phyloP scores from a whole-genome alignment of 305 asterid genomes.

The Fraxinus sp. region DNA sequence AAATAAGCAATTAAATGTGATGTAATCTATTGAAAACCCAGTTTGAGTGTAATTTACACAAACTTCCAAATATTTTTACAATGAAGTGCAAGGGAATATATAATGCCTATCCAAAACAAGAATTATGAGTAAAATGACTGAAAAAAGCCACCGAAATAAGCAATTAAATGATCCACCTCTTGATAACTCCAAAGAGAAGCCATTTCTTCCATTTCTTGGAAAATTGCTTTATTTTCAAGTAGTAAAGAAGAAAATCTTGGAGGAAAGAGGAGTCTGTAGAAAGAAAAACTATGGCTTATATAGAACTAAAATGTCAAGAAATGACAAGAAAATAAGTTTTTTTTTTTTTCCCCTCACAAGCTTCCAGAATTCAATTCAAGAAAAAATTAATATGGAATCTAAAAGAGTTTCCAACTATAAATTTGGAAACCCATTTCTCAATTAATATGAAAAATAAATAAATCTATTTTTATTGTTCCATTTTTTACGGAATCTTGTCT shows the following conservation, averaged over 20 bases:
- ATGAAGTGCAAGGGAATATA: not conserved
- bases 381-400: constrained; percentile 2
- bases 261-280: constrained; percentile 27
- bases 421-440: not conserved
- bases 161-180: constrained; percentile 41
- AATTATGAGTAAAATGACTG: too few species aligned
- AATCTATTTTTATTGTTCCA: not conserved
- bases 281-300: constrained; percentile 27
- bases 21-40: not conserved
- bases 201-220: constrained; percentile 50
- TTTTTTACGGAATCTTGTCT: not conserved
- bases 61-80: not conserved
- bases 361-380: not conserved
- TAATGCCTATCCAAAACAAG: too few species aligned
- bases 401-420: not conserved
- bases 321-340: not conserved
- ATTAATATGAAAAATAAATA: not conserved
- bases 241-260: constrained; percentile 16
- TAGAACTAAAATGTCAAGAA: not conserved
- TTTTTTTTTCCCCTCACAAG: not conserved
- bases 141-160: not conserved
- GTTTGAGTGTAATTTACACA: not conserved
- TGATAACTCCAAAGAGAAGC: constrained; percentile 58
- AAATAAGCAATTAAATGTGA: not conserved
- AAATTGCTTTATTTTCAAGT: not conserved